Conservation (phyloP, 139 green algal species). For the Chlamydomonas asymmetrica region DNA sequence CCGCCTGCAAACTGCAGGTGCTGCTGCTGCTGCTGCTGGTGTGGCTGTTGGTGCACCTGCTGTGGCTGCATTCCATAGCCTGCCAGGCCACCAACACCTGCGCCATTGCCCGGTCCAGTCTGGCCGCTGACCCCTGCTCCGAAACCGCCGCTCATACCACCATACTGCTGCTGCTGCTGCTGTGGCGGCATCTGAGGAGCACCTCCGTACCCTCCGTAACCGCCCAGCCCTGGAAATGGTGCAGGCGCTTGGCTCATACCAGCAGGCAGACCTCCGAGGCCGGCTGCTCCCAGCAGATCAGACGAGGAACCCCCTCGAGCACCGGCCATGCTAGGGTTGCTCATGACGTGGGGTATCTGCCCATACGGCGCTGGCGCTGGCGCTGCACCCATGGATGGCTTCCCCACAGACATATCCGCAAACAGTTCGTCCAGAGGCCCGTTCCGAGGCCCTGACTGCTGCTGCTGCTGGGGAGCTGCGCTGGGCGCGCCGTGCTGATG, state of each 20-base stretch:
- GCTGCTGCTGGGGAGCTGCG: not conserved
- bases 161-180: not conserved
- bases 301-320: not conserved
- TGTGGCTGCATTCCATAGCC: too few relatives aligned
- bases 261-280: not conserved
- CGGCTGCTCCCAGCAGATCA: not conserved
- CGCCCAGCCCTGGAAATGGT: too few relatives aligned
- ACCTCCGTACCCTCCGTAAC: too few relatives aligned
- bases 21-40: slow-evolving; percentile 1
- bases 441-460: not conserved
- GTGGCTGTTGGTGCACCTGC: too few relatives aligned
- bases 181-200: too few relatives aligned
- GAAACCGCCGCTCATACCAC: not conserved
- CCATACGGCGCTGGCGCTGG: not conserved
- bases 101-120: too few relatives aligned
- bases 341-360: not conserved
- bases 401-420: slow-evolving; percentile 17
- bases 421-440: slow-evolving; percentile 25
- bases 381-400: not conserved
- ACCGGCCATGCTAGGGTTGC: not conserved
- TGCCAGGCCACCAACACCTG: too few relatives aligned
- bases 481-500: not conserved
- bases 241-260: not conserved
- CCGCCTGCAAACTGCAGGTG: not conserved
- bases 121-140: not conserved